Conservation (phyloP, 257 asterid genomes). For the Fraxinus anomala region DNA sequence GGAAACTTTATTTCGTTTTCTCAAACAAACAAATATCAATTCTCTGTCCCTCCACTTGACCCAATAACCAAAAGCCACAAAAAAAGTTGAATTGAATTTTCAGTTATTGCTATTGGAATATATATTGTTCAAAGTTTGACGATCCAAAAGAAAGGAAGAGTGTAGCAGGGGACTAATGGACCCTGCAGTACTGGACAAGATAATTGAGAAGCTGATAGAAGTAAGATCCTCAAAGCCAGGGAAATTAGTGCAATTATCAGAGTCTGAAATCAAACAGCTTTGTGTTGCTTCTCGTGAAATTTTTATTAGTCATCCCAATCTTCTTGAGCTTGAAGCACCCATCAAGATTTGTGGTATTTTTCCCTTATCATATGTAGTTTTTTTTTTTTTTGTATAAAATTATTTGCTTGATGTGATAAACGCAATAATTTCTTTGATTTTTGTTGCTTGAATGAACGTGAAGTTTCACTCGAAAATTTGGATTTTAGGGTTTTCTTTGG, state of each 20-base stretch:
- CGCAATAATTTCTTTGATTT: conserved; percentile 1
- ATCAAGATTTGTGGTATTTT: conserved; percentile 86
- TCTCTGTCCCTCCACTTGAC: neutral
- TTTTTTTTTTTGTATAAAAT: neutral
- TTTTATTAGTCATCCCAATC: conserved; percentile 78
- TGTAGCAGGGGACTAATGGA: conserved; percentile 53
- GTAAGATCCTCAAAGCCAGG: conserved; percentile 92
- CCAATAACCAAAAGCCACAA: conserved; percentile 12
- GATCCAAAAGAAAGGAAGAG: neutral
- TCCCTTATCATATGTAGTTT: neutral
- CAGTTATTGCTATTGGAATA: neutral
- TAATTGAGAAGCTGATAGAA: conserved; percentile 73
- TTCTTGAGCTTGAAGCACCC: conserved; percentile 92
- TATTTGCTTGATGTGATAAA: conserved; percentile 9
- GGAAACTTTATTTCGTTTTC: neutral
- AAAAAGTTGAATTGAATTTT: neutral
- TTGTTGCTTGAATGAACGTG: conserved; percentile 6
- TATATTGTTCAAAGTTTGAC: neutral
- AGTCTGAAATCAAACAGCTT: conserved; percentile 87
- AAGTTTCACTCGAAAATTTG: neutral
- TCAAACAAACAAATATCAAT: too few relatives aligned
- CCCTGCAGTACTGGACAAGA: conserved; percentile 61
- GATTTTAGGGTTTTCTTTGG: conserved; percentile 21
- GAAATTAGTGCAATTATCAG: conserved; percentile 79
- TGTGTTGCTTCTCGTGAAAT: conserved; percentile 77